Evolutionary conservation across 352 stramenopile genomes (phyloP), one percentile per base, ranked within the genome.

Genomic region (Pythium pyrilobum): DNA sequence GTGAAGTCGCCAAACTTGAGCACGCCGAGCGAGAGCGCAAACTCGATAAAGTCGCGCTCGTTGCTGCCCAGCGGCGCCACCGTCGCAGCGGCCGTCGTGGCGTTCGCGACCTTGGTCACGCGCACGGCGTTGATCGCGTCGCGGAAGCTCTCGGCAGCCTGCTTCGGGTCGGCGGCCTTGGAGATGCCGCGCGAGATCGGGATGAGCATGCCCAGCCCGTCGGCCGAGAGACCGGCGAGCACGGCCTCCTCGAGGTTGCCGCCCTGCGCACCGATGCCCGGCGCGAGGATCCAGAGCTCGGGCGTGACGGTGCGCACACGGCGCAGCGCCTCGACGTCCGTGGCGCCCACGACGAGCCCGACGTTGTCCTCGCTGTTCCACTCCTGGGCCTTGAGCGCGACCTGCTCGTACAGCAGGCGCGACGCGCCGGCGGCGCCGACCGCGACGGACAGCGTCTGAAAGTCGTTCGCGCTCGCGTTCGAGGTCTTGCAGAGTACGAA

Each of bases 401-500:
- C 96, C 51, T 96, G 76, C 66, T 97, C 91, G 55, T 88, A 97
- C 7, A 94, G 65, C 62, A 77, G 44, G 23, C 66, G 68, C 3
- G 69, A 63, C 42, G 44, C 38, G 4, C 37, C 34, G n/a, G 21
- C 34, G n/a, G 21, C 43, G 12, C 7, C 58, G 21, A 52, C 60
- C 37, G 37, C 57, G 18, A 91, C 66, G 5, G 66, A 47, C 24
- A 94, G 72, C 46, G 91, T 96, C 64, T 99, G 88, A 42, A 99
- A 87, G 60, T 99, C 96, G 57, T 98, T 96, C 10, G 94, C 96
- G 45, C 86, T 97, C 25, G 92, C 87, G 76, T 99, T 99, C 8
- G 96, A 99, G 23, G 97, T 99, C 87, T 99, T 99, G 77, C 97
- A 99, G 11, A 99, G 80, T 37, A 99, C 77, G 66, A 99, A 99